Evolutionary conservation across 2,329 filamentous ascomycete genomes (phyloP).

Genomic region (Cordyceps tenuipes): DNA sequence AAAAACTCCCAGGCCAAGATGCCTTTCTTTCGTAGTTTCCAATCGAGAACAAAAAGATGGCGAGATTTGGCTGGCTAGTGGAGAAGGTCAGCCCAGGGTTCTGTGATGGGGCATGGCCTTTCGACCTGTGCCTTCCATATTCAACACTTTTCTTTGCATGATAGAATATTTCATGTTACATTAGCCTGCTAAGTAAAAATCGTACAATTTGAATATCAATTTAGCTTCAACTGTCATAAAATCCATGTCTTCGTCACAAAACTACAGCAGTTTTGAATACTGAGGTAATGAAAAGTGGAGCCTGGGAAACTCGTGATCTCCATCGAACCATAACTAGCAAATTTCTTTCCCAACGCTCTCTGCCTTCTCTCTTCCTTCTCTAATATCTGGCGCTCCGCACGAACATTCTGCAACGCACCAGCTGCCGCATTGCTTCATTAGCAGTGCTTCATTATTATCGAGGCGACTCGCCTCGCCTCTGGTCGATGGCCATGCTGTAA

Average conservation of each 20-base stretch:
- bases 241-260: neutral
- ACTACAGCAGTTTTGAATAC: neutral
- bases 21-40: slow-evolving; percentile 5
- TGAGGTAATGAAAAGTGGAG: slow-evolving; percentile 3
- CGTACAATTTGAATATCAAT: neutral
- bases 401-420: neutral
- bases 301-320: slow-evolving; percentile 8
- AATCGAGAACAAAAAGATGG: neutral
- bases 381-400: neutral
- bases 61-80: neutral
- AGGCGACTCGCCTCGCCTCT: neutral
- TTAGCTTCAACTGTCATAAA: neutral
- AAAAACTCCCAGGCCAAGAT: neutral
- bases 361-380: neutral
- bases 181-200: too few relatives aligned
- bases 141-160: neutral
- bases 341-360: neutral
- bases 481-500: slow-evolving; percentile 1
- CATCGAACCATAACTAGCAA: slow-evolving; percentile 2
- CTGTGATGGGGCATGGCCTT: slow-evolving; percentile 4
- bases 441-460: neutral
- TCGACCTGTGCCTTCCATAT: neutral
- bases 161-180: neutral
- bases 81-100: neutral
- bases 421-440: neutral